These are phyloP conservation scores for Eucalyptus erythrocorys DNA, from an alignment of 345 rosid species.

Conservation along the genomic window DNA sequence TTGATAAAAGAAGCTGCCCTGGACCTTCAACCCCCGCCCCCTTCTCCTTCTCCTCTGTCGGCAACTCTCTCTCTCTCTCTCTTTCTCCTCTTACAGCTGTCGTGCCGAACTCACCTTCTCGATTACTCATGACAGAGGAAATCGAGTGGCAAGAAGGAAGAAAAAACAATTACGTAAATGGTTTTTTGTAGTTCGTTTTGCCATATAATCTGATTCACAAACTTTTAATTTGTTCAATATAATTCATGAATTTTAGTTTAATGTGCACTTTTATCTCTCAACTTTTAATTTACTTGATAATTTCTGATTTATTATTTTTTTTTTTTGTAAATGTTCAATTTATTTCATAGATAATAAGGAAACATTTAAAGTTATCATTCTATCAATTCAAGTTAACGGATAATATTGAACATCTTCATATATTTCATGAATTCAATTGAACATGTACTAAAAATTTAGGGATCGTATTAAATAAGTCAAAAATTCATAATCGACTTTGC, in stretches of 20 bases:
- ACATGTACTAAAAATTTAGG: neutral
- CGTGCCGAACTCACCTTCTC: neutral
- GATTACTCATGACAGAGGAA: neutral
- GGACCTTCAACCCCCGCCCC: neutral
- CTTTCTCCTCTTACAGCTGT: neutral
- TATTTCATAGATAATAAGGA: too few species aligned
- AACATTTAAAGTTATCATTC: too few species aligned
- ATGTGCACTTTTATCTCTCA: fast-evolving
- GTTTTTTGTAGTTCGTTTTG: fast-evolving
- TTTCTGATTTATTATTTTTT: too few species aligned
- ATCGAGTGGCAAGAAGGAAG: neutral
- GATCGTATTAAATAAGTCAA: too few species aligned
- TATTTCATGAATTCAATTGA: too few species aligned
- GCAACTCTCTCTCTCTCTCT: neutral
- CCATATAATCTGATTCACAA: fast-evolving
- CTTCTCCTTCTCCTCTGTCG: neutral
- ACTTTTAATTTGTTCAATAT: fast-evolving
- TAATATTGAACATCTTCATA: too few species aligned
- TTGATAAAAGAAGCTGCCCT: neutral
- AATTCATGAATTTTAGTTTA: too few species aligned
- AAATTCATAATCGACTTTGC: too few species aligned
- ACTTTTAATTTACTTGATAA: too few species aligned
- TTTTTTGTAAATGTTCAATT: too few species aligned
- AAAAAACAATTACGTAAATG: too few species aligned
- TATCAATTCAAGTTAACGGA: too few species aligned